These are phyloP conservation scores for Globisporangium radiosum DNA, from an alignment of 352 stramenopile species.

Conservation along the genomic window DNA sequence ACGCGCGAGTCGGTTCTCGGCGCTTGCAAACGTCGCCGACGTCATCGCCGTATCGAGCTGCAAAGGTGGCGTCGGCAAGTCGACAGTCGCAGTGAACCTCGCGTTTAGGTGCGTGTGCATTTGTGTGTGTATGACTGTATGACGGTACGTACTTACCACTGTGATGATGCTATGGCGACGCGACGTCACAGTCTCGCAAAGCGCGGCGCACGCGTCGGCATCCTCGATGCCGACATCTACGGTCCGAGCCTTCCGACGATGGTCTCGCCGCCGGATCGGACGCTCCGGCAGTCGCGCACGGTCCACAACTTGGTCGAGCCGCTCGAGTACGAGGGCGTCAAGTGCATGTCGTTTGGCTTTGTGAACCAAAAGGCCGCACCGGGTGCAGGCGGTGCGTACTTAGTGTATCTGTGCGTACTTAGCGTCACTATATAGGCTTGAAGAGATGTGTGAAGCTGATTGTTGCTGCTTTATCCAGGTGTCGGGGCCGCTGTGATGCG, in stretches of 20 bases:
- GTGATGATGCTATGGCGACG: no score
- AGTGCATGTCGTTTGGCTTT: conserved; percentile 92
- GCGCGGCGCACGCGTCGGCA: conserved; percentile 91
- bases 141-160: no score
- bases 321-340: conserved; percentile 83
- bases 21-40: conserved; percentile 75
- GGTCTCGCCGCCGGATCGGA: conserved; percentile 69
- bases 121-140: no score
- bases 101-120: conserved; percentile 76
- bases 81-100: conserved; percentile 98
- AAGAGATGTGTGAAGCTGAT: no score
- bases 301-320: conserved; percentile 76
- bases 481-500: conserved; percentile 92
- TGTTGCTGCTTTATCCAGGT: conserved; percentile 16
- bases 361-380: conserved; percentile 83
- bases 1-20: conserved; percentile 65
- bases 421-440: not conserved
- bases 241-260: conserved; percentile 98
- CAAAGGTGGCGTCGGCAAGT: conserved; percentile 99
- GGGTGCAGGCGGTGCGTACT: conserved; percentile 46
- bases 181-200: conserved; percentile 61
- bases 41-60: conserved; percentile 90
- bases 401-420: conserved; percentile 16
- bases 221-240: conserved; percentile 99
- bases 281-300: conserved; percentile 58